Base-by-base conservation (phyloP, 2,329 filamentous ascomycete genomes). In the Penicillium sp. region DNA sequence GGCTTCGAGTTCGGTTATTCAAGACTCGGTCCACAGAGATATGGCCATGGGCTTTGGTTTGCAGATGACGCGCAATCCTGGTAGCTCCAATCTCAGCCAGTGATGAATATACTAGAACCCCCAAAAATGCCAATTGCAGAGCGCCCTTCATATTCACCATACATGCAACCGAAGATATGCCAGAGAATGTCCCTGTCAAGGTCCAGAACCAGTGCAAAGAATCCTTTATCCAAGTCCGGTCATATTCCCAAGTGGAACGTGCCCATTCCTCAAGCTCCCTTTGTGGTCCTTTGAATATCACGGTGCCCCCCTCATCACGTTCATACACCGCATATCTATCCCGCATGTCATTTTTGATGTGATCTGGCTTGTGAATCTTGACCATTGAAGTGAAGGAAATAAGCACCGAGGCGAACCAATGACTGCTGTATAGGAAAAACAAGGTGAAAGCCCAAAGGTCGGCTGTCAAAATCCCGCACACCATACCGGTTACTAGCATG, bases 131-230 rank as follows among this genome's bases (percentile, higher is more conserved):
- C 12, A 73, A 59, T 43, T 73, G 71, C 58, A 72, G 60, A 29
- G 62, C 61, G 4, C 70, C 67, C 8, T 61, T 62, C 71, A 73
- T 73, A 35, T 73, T 73, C 19, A 73, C 71, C 71, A 72, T 73
- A 52, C 70, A 73, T 9, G 71, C 70, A n/a, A 72, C 63, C 1
- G 70, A 72, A 4, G 64, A 58, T 3, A 70, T 62, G 0, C 67
- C 69, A 3, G 67, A 65, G 21, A 71, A 25, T 2, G 69, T 67
- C 3, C 71, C 71, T 0, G 65, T 69, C 2, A 62, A 35, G 38
- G 68, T 67, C 68, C 69, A 73, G 7, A 65, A 58, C 69, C 68
- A 72, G 57, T 73, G 71, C 9, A 70, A 51, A n/a, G 23, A 43
- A 17, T 67, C 60, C 13, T 65, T 62, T 21, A 55, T 54, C 6